phyloP scores from a whole-genome alignment of 1,284 basidiomycete genomes.

The Cryptococcus sp. region DNA sequence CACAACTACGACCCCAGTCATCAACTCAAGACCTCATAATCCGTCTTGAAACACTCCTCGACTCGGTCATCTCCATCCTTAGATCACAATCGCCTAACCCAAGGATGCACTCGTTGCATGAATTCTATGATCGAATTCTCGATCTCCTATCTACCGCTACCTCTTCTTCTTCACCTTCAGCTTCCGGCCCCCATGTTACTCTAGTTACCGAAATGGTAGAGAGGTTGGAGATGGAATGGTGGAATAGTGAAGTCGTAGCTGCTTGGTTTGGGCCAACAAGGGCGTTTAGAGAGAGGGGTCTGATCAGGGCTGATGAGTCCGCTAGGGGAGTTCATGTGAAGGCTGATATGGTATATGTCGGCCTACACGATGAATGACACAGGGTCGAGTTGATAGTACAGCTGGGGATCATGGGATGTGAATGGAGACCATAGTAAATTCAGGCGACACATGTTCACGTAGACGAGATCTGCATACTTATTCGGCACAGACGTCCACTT shows the following conservation, averaged over 20 bases:
- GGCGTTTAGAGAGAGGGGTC: too few relatives aligned
- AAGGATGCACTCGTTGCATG: neutral
- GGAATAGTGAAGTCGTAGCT: slow-evolving; percentile 23
- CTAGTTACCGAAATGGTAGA: slow-evolving; percentile 6
- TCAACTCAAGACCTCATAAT: neutral
- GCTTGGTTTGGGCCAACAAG: slow-evolving; percentile 35
- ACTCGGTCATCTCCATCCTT: neutral
- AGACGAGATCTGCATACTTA: too few relatives aligned
- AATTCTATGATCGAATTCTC: neutral
- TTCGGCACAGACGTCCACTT: too few relatives aligned
- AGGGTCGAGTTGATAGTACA: too few relatives aligned
- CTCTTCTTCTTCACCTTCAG: neutral
- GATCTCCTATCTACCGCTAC: neutral
- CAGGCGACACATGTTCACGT: too few relatives aligned
- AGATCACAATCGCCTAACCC: neutral
- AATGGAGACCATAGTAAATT: too few relatives aligned
- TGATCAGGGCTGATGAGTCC: too few relatives aligned
- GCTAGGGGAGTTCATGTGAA: too few relatives aligned
- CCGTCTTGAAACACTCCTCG: neutral
- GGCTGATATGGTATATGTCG: too few relatives aligned
- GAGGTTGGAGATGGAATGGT: slow-evolving; percentile 24
- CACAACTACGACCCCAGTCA: neutral
- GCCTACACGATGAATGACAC: too few relatives aligned
- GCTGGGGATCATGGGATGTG: too few relatives aligned
- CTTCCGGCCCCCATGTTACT: neutral